These are phyloP conservation scores for Detonula confervacea DNA, from an alignment of 352 stramenopile genomes.

Conservation along the genomic window DNA sequence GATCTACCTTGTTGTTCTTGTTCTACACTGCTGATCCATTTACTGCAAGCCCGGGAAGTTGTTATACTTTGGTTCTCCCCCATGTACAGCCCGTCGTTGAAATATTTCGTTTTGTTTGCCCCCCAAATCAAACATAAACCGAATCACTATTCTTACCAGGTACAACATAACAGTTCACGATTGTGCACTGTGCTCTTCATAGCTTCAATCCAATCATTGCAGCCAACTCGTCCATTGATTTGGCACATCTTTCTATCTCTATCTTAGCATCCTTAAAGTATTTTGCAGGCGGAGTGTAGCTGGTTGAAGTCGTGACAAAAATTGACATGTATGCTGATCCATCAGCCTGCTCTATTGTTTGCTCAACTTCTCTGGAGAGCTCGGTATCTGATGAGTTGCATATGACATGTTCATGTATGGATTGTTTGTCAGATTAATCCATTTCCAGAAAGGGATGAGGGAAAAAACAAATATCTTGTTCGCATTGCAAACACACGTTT, in stretches of 20 bases:
- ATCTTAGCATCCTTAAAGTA: slow-evolving; percentile 64
- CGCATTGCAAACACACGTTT: neutral
- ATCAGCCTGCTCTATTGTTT: slow-evolving; percentile 52
- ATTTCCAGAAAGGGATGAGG: slow-evolving; percentile 1
- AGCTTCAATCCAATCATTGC: slow-evolving; percentile 29
- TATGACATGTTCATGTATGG: neutral
- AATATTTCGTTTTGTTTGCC: too few relatives aligned
- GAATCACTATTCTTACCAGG: too few relatives aligned
- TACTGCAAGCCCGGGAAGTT: too few relatives aligned
- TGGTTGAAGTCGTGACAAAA: slow-evolving; percentile 43
- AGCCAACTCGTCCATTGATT: slow-evolving; percentile 56
- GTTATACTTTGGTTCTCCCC: too few relatives aligned
- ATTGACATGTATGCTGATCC: slow-evolving; percentile 56
- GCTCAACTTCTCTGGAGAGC: slow-evolving; percentile 46
- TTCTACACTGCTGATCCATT: too few relatives aligned
- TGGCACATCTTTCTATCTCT: slow-evolving; percentile 47
- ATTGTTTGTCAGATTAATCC: neutral
- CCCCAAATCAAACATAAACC: too few relatives aligned
- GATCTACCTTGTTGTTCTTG: too few relatives aligned
- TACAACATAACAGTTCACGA: too few relatives aligned
- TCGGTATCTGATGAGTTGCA: slow-evolving; percentile 29
- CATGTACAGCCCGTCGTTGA: too few relatives aligned
- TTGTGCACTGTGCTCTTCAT: too few relatives aligned
- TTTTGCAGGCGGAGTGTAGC: slow-evolving; percentile 36
- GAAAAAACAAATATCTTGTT: too few relatives aligned